A percentile compares a stretch with the other conserved stretches of the same genome.
Evolutionary conservation across 495 filamentous ascomycete species (phyloP).

Genomic region (Penicillium steckii): DNA sequence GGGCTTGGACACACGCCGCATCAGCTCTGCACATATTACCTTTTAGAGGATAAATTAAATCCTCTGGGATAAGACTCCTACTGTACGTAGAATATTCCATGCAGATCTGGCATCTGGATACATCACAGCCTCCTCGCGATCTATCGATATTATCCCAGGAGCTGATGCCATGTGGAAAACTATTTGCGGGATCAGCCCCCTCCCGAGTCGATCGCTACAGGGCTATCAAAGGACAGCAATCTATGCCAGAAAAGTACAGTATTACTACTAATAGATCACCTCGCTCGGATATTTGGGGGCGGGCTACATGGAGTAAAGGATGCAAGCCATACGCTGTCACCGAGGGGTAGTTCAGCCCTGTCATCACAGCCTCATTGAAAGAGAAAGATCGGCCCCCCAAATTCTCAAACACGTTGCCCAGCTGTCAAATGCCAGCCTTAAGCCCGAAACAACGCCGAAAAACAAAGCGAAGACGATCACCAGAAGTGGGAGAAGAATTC

Average conservation of each 20-base stretch:
- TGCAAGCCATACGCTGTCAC: too few relatives aligned
- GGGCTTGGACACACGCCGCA: conserved; percentile 1
- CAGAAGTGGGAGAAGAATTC: background rate
- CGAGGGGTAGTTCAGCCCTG: conserved; percentile 5
- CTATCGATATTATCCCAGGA: background rate
- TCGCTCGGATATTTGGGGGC: background rate
- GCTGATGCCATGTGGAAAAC: background rate
- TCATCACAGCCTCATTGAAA: background rate
- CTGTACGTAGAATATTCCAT: background rate
- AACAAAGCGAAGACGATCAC: background rate
- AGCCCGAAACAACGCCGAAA: background rate
- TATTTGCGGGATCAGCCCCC: background rate
- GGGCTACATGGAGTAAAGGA: too few relatives aligned
- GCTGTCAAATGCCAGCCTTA: background rate
- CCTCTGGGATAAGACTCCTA: background rate
- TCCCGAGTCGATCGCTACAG: too few relatives aligned
- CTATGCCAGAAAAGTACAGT: too few relatives aligned
- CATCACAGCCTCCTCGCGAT: background rate
- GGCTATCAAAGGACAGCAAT: too few relatives aligned
- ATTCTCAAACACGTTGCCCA: conserved; percentile 5
- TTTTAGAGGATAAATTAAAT: background rate
- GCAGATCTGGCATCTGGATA: background rate
- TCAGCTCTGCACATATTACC: background rate
- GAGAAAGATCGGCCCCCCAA: conserved; percentile 10
- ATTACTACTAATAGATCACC: too few relatives aligned